Evolutionary conservation across 2,329 filamentous ascomycete species (phyloP).

Genomic region (Trematosphaeria pertusa): DNA sequence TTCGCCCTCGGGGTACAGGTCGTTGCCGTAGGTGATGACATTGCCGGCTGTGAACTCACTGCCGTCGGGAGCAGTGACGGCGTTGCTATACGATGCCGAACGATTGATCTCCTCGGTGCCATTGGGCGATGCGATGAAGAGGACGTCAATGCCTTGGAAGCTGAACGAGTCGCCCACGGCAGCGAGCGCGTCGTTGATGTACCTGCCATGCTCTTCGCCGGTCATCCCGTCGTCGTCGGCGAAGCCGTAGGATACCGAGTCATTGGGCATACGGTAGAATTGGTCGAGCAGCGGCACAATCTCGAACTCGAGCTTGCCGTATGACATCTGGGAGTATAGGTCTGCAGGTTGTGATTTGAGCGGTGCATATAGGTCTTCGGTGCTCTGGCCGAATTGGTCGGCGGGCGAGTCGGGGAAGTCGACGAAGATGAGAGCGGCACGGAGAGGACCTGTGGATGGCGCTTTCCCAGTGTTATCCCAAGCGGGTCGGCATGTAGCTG

Average conservation of each 20-base stretch:
- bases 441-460: slow-evolving; percentile 9
- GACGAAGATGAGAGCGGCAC: slow-evolving; percentile 15
- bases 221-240: slow-evolving; percentile 5
- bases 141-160: slow-evolving; percentile 12
- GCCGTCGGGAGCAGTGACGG: slow-evolving; percentile 13
- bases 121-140: slow-evolving; percentile 19
- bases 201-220: slow-evolving; percentile 12
- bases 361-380: slow-evolving; percentile 4
- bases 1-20: slow-evolving; percentile 13
- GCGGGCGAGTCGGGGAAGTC: slow-evolving; percentile 16
- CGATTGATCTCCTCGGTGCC: slow-evolving; percentile 9
- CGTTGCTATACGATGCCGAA: slow-evolving; percentile 3
- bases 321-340: slow-evolving; percentile 17
- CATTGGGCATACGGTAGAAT: slow-evolving; percentile 17
- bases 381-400: not conserved
- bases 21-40: slow-evolving; percentile 21
- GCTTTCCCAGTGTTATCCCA: not conserved
- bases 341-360: slow-evolving; percentile 3
- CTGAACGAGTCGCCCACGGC: slow-evolving; percentile 10
- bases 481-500: not conserved
- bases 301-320: slow-evolving; percentile 18
- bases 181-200: slow-evolving; percentile 19
- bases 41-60: slow-evolving; percentile 5
- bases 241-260: slow-evolving; percentile 9
- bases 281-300: slow-evolving; percentile 10